Evolutionary conservation across 352 stramenopile genomes (phyloP).

Genomic region (Peronosclerospora sorghi): DNA sequence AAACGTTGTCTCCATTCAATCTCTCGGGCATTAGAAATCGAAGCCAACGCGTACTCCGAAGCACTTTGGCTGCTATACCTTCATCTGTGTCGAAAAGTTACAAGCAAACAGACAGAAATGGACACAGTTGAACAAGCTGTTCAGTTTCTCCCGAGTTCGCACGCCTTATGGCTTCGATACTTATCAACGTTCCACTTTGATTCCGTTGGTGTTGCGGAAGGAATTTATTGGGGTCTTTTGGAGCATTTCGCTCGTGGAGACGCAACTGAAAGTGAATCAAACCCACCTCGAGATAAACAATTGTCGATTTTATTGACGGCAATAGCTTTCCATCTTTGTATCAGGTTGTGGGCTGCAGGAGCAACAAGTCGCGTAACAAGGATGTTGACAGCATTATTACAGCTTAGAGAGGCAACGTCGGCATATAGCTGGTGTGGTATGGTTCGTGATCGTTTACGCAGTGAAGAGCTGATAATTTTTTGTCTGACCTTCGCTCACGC

Average conservation of each 20-base stretch:
- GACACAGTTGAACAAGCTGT: conserved; percentile 28
- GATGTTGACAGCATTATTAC: conserved; percentile 19
- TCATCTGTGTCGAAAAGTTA: conserved; percentile 20
- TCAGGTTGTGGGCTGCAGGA: conserved; percentile 22
- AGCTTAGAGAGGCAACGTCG: conserved; percentile 9
- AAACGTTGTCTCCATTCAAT: conserved; percentile 24
- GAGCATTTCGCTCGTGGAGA: conserved; percentile 15
- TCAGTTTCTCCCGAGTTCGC: conserved; percentile 31
- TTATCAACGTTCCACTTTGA: conserved; percentile 29
- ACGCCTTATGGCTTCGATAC: conserved; percentile 32
- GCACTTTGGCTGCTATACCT: conserved; percentile 34
- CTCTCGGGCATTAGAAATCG: conserved; percentile 31
- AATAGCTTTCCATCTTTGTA: conserved; percentile 26
- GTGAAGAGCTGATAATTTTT: conserved; percentile 12
- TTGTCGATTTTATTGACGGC: conserved; percentile 22
- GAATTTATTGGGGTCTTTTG: conserved; percentile 26
- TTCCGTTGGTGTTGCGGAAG: conserved; percentile 19
- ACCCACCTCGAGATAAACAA: conserved; percentile 2
- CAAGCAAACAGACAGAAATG: conserved; percentile 19
- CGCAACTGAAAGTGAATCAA: conserved; percentile 1
- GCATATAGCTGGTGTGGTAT: conserved; percentile 18
- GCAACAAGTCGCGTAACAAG: conserved; percentile 11
- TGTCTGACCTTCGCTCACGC: conserved; percentile 16
- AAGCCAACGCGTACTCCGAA: conserved; percentile 35
- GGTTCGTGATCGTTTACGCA: conserved; percentile 12